phyloP scores from a whole-genome alignment of 1,284 basidiomycete species.

The Prillingera fragicola region DNA sequence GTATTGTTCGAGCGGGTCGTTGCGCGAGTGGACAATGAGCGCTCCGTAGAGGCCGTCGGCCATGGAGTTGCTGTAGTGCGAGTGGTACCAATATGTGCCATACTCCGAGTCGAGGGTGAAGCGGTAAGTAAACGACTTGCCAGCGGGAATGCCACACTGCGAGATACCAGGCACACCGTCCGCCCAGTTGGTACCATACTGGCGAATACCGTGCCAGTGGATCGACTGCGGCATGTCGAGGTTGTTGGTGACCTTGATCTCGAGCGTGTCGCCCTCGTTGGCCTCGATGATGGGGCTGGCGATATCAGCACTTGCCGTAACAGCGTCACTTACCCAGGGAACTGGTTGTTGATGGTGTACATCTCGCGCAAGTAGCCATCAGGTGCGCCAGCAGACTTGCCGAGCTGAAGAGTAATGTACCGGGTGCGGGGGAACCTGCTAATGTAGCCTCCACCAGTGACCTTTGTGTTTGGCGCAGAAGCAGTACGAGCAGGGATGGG shows the following conservation, averaged over 20 bases:
- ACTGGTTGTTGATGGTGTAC: slow-evolving; percentile 6
- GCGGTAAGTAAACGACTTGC: slow-evolving; percentile 52
- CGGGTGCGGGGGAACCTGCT: neutral
- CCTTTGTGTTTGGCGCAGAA: neutral
- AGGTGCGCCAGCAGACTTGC: slow-evolving; percentile 1
- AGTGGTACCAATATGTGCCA: slow-evolving; percentile 34
- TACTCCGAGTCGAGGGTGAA: slow-evolving; percentile 14
- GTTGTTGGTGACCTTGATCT: slow-evolving; percentile 26
- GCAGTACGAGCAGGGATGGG: neutral
- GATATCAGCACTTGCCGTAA: too few species aligned
- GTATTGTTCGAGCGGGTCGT: slow-evolving; percentile 18
- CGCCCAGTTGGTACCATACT: slow-evolving; percentile 25
- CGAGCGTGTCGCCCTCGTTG: slow-evolving; percentile 29
- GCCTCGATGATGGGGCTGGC: slow-evolving; percentile 32
- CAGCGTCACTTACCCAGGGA: too few species aligned
- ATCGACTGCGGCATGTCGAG: slow-evolving; percentile 20
- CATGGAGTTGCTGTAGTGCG: slow-evolving; percentile 31
- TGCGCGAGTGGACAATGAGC: slow-evolving; percentile 26
- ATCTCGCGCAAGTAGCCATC: neutral
- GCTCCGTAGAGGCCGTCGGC: slow-evolving; percentile 29
- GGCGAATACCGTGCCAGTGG: slow-evolving; percentile 33
- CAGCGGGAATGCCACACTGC: slow-evolving; percentile 54
- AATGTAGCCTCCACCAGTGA: too few species aligned
- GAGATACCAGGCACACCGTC: slow-evolving; percentile 33
- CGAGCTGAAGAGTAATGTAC: neutral